These are phyloP conservation scores for Strobilomyces dryophilus DNA, from an alignment of 768 basidiomycete species.

Conservation along the genomic window DNA sequence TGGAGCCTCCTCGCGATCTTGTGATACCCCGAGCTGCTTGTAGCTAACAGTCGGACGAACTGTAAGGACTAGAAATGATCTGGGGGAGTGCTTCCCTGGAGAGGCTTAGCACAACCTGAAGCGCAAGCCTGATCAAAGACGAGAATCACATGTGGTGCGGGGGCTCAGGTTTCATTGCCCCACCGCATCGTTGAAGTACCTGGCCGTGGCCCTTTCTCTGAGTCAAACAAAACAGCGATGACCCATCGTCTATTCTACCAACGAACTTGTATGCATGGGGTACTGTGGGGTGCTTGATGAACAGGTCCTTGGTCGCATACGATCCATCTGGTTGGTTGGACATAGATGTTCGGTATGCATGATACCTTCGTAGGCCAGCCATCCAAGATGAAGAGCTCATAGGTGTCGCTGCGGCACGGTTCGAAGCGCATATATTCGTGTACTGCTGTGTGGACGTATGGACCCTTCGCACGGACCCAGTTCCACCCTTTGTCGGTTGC, in stretches of 20 bases:
- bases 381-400: slow-evolving; percentile 47
- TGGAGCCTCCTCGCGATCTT: too few species aligned
- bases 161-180: too few species aligned
- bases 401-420: slow-evolving; percentile 36
- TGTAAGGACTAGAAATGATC: too few species aligned
- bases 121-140: too few species aligned
- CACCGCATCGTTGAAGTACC: too few species aligned
- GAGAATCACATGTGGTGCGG: too few species aligned
- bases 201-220: too few species aligned
- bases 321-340: slow-evolving; percentile 47
- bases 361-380: slow-evolving; percentile 47
- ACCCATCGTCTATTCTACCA: slow-evolving; percentile 49
- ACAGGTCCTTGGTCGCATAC: slow-evolving; percentile 52
- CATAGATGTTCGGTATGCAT: slow-evolving; percentile 4
- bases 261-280: slow-evolving; percentile 42
- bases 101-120: too few species aligned
- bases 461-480: slow-evolving; percentile 40
- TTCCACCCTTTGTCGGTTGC: slow-evolving; percentile 53
- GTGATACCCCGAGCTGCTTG: too few species aligned
- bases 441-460: slow-evolving; percentile 13
- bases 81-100: too few species aligned
- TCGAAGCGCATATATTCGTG: slow-evolving; percentile 41
- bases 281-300: slow-evolving; percentile 40
- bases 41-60: too few species aligned
- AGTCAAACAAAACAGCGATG: too few species aligned